Base-by-base conservation (phyloP, 2,329 filamentous ascomycete genomes). In the Xylariales sp. region DNA sequence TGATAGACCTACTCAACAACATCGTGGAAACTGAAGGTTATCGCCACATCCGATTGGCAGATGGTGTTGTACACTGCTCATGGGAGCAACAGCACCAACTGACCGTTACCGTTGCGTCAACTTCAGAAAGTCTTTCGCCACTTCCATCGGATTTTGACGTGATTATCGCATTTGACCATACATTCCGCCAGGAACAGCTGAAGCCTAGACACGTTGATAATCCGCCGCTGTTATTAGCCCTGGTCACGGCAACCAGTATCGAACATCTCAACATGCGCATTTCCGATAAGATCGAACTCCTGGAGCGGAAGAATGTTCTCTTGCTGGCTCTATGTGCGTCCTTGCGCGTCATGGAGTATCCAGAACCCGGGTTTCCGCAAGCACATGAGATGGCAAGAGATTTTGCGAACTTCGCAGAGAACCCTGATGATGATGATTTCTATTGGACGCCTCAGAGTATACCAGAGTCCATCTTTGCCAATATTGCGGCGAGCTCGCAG, bases 251-350 rank as follows among this genome's bases (percentile, higher is more conserved):
- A 3, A 66, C 71, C 44, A 73, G 74, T 2, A 66, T 79, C 25
- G 75, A 81, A 51, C 76, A 81, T 41, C 63, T 79, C 29, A 68
- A 70, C 40, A 55, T 71, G 33, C 60, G 67, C 13, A 56, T 78
- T 18, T 59, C 62, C 2, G 54, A 60, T 2, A 47, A 54, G 5
- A 44, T 66, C 35, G 56, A 62, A n/a, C 44, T 52, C 0, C 39
- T 75, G 5, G 72, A 78, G 45, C 64, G 68, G 13, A 73, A 69
- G 41, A 73, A 67, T 36, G 61, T 65, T 3, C 56, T 71, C 2
- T 47, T 70, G 18, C 46, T 56, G 15, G 53, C 55, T 27, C 40
- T 60, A 15, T 52, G 50, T 7, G 56, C 54, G 31, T 55, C 55
- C 20, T 57, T 54, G 48, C 48, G 43, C 18, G 50, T 51, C 15